Evolutionary conservation across 306 rosid genomes (phyloP), one percentile per base, ranked within the genome.

Genomic region (Bauhinia variegata): DNA sequence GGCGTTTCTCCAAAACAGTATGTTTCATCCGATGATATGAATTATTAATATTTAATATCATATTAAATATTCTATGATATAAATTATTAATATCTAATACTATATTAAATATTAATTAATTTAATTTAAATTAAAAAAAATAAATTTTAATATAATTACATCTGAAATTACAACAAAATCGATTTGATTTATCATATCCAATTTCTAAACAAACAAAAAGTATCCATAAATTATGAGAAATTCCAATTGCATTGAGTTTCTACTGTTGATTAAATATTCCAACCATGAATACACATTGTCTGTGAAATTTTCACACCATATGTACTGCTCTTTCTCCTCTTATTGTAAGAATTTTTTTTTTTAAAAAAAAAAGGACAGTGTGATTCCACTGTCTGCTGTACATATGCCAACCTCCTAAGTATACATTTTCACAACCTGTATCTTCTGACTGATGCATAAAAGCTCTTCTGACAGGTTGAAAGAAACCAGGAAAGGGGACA

Each of bases 331-430:
- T 81, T 82, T 77, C 76, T 76, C 82, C 82, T 78, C 87, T 87
- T 89, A 87, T 84, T 89, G 82, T 70, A 67, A 79, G 59, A 70
- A 79, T 59, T n/a, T n/a, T n/a, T n/a, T n/a, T n/a, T n/a, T n/a
- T 70, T 50, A 67, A 71, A 61, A 67, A 70, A 59, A 56, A 80
- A 60, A 78, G 80, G 83, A 75, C 71, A 56, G 68, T 44, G 51
- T 75, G 84, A 79, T 82, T 75, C 78, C 82, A 80, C 84, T 81
- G 75, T 85, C 86, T 83, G 73, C 95, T 92, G 95, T 87, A 85
- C 95, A 89, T n/a, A n/a, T 75, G 83, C 78, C 92, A 80, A 78
- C 84, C 83, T 59, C 89, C 92, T 77, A 85, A 69, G 96, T 85
- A 85, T 82, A 86, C 81, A 81, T 75, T 84, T 84, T 69, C 77